Evolutionary conservation across 225 moss, liverwort and hornwort genomes (phyloP), one percentile per base, ranked within the genome.

Genomic region (Pleurozium schreberi): DNA sequence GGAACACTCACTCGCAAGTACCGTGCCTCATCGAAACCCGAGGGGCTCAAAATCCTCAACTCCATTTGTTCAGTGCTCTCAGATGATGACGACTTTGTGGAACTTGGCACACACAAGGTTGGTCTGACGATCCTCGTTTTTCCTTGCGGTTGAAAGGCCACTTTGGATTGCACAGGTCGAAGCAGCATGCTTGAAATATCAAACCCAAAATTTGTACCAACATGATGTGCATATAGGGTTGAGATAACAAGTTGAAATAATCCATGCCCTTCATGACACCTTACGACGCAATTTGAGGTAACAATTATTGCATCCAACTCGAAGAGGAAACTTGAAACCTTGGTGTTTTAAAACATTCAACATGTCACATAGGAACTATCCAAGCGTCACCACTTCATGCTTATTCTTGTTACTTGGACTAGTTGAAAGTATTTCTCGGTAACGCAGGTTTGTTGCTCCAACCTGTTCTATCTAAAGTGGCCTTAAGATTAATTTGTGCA

Each of bases 51-150:
- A 91, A 94, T 97, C 63, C 95, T 98, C 36, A 90, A 57, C 64
- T 91, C 93, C 47, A 94, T 98, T 71, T 95, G 95, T 78, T 93
- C 95, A 33, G 94, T 98, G 83, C 93, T 98, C 87, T 97, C 98
- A 59, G 98, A 96, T 57, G 98, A 97, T 79, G 98, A 98, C 88
- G 96, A 94, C 81, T 97, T 97, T 87, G 93, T 97, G 85, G 98
- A 98, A 88, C 96, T 95, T 77, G 93, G 96, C 89, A 97, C 98
- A 20, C 96, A 96, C 89, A 98, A 98, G 95, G 98, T 95, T 85
- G 20, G 69, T n/a, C 57, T 34, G 70, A 53, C 62, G 49, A n/a
- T 57, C 65, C 59, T 83, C 61, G 11, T 61, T 49, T 73, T 27
- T 36, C 65, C 65, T 53, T 25, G 57, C 43, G 8, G n/a, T 61